phyloP scores from a whole-genome alignment of 768 basidiomycete species.

The Boletus rufocinnamomeus region DNA sequence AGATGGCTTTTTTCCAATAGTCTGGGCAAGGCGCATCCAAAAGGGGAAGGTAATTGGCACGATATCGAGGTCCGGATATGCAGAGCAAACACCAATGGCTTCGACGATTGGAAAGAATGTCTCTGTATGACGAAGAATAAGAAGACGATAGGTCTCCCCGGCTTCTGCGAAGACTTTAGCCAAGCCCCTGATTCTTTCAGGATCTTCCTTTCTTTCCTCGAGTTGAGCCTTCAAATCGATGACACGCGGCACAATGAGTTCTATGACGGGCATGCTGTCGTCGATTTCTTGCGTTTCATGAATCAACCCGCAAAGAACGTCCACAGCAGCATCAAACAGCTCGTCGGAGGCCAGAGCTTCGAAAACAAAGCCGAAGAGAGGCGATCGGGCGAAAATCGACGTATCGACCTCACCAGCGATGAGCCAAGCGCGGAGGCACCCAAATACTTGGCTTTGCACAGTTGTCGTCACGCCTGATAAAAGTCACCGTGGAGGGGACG shows the following conservation, averaged over 20 bases:
- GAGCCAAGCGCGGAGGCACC: conserved; percentile 86
- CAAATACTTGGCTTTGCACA: conserved; percentile 82
- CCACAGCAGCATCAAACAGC: conserved; percentile 92
- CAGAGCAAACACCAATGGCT: conserved; percentile 91
- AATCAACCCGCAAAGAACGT: conserved; percentile 90
- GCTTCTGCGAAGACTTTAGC: conserved; percentile 96
- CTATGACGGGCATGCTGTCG: conserved; percentile 87
- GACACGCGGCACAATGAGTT: conserved; percentile 85
- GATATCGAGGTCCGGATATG: conserved; percentile 91
- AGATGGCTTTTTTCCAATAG: conserved; percentile 72
- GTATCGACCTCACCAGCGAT: conserved; percentile 80
- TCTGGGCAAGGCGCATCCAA: conserved; percentile 96
- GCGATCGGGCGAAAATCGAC: conserved; percentile 63
- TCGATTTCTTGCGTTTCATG: conserved; percentile 98
- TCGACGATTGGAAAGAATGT: conserved; percentile 95
- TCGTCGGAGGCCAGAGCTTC: conserved; percentile 80
- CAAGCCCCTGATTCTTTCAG: conserved; percentile 86
- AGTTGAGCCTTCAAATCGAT: conserved; percentile 71
- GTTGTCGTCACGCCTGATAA: conserved; percentile 78
- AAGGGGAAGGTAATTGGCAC: conserved; percentile 98
- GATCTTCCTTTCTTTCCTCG: conserved; percentile 64
- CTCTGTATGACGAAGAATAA: conserved; percentile 87
- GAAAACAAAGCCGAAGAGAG: conserved; percentile 81
- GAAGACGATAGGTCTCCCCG: conserved; percentile 90
- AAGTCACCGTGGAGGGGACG: neutral